Conservation (phyloP, 176 grass and related monocot genomes). For the Oryza rufipogon region DNA sequence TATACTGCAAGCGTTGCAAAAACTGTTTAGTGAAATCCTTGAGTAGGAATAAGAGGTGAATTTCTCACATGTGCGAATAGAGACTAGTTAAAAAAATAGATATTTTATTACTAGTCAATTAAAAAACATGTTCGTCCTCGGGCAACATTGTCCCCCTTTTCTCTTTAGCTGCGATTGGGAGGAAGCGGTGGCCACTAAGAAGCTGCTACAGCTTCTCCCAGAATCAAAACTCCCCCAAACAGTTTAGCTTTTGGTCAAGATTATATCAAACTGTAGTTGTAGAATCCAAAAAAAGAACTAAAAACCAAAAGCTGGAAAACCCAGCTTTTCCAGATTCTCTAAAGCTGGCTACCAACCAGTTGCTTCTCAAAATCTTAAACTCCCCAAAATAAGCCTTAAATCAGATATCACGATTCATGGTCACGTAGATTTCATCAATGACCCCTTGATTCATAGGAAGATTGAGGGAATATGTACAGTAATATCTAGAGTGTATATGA, state of each 20-base stretch:
- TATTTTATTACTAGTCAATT: not conserved
- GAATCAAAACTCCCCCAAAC: no score
- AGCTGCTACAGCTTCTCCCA: no score
- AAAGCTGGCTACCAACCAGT: no score
- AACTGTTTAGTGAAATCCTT: not conserved
- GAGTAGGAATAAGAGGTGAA: not conserved
- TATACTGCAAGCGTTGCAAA: constrained; percentile 13
- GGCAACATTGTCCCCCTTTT: not conserved
- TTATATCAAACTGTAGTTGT: no score
- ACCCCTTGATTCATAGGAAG: not conserved
- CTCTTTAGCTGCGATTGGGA: not conserved
- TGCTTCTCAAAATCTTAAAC: no score
- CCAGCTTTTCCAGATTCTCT: no score
- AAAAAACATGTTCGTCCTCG: not conserved
- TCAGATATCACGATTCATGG: not conserved
- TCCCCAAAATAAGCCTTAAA: not conserved
- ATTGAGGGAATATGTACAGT: not conserved
- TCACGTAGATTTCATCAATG: not conserved
- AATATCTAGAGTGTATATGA: no score
- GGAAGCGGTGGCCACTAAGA: no score
- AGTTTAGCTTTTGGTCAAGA: no score
- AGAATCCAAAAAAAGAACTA: no score
- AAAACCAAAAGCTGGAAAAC: no score
- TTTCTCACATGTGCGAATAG: not conserved
- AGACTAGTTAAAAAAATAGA: not conserved